Evolutionary conservation across 192 early-diverging fungal species (phyloP), one percentile per base, ranked within the genome.

Genomic region (Pilaira anomala): DNA sequence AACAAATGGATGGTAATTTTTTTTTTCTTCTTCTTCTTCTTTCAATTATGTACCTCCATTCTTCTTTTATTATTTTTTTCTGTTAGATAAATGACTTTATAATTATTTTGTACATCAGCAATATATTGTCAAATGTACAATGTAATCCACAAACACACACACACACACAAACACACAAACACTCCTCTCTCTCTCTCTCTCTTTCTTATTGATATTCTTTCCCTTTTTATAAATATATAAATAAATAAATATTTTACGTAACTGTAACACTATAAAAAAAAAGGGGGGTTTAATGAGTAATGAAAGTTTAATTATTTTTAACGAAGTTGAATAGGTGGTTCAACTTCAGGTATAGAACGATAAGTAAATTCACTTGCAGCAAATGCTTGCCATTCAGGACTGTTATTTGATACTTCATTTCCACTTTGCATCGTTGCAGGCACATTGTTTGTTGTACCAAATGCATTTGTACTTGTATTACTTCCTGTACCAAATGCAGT

Each of bases 311-410:
- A 36, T 36, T 36, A 9, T 9, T 36, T 36, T 36, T 68, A 76
- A 45, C 78, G 72, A 53, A 74, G 42, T 51, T 76, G 68, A 29
- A 74, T 41, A 1, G 79, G 79, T 18, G 79, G 79, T 19, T 77
- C 76, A 8, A 68, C 50, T 30, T 81, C 79, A 11, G 79, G 79
- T 22, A 81, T 65, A 13, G 65, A 28, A 46, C 65, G 59, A 19
- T 76, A 52, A 30, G 66, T 66, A 42, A 81, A 81, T 0, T 33
- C 24, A 19, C 63, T 66, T 7, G 76, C 76, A 3, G 55, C 29
- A 26, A 68, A 80, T 14, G 76, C 76, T 16, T 62, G n/a, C 26
- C 40, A 33, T 6, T 40, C 53, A 42, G 30, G 19, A 9, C 12
- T 19, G 11, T 24, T 13, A 0, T 0, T 62, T 13, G 42, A 16